phyloP scores from a whole-genome alignment of 345 rosid species.

The Eutrema heterophyllum region DNA sequence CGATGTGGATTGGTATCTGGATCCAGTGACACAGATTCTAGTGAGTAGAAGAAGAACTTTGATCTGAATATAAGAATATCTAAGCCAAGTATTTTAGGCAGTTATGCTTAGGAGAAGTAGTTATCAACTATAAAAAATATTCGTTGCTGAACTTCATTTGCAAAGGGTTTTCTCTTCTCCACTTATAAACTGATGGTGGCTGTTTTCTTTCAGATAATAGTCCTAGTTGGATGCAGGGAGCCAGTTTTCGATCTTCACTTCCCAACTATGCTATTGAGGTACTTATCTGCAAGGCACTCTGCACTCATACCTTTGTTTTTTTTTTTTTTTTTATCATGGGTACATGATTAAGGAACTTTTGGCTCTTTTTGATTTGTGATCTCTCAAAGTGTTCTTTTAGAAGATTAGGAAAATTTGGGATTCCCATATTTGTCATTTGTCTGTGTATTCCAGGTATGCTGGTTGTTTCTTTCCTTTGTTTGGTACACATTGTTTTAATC shows the following conservation, averaged over 20 bases:
- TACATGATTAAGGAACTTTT: no score
- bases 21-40: slow-evolving; percentile 20
- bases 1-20: slow-evolving; percentile 18
- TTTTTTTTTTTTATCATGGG: no score
- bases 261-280: slow-evolving; percentile 34
- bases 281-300: neutral
- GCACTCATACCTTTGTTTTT: no score
- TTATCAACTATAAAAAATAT: neutral
- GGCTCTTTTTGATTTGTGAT: neutral
- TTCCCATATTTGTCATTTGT: neutral
- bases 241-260: slow-evolving; percentile 20
- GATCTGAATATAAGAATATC: neutral
- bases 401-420: neutral
- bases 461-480: neutral
- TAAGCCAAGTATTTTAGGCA: neutral
- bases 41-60: neutral
- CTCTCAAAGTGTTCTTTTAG: neutral
- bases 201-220: slow-evolving; percentile 7
- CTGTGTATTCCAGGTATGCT: neutral
- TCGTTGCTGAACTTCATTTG: neutral
- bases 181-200: neutral
- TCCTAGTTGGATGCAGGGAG: slow-evolving; percentile 23
- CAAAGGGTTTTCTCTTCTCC: neutral
- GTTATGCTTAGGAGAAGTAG: neutral
- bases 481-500: neutral